Conservation (phyloP, 75 land plant species). For the Pinus albicaulis region DNA sequence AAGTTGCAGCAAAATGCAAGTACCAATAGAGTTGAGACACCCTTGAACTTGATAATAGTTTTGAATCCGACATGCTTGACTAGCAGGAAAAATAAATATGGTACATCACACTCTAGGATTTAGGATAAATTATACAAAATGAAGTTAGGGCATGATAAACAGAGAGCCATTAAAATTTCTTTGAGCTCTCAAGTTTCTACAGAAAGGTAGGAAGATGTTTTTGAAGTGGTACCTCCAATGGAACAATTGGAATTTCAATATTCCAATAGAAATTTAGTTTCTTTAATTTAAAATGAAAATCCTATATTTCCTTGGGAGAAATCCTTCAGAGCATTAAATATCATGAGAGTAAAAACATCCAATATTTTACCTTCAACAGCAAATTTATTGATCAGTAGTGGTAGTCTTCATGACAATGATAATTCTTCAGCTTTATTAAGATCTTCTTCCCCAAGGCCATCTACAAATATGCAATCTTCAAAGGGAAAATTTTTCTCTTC, state of each 20-base stretch:
- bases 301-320: constrained; percentile 40
- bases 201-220: constrained; percentile 36
- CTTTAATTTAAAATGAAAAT: constrained; percentile 20
- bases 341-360: constrained; percentile 27
- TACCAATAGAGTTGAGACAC: constrained; percentile 19
- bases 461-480: constrained; percentile 1
- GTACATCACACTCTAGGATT: constrained; percentile 5
- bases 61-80: background rate
- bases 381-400: background rate
- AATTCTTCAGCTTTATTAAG: constrained; percentile 1
- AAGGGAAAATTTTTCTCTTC: constrained; percentile 17
- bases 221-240: constrained; percentile 20
- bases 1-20: constrained; percentile 15
- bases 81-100: constrained; percentile 13
- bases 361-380: background rate
- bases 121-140: constrained; percentile 10
- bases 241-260: too few relatives aligned
- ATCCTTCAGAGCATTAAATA: constrained; percentile 46
- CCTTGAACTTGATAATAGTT: background rate
- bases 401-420: background rate
- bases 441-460: background rate
- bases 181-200: constrained; percentile 10
- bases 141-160: constrained; percentile 3
- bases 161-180: constrained; percentile 18
- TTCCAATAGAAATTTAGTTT: constrained; percentile 8